Percentiles rank a stretch among this genome's conserved stretches.
Evolutionary conservation across 169 alveolate species (phyloP).

Genomic region (Plasmodium adleri): DNA sequence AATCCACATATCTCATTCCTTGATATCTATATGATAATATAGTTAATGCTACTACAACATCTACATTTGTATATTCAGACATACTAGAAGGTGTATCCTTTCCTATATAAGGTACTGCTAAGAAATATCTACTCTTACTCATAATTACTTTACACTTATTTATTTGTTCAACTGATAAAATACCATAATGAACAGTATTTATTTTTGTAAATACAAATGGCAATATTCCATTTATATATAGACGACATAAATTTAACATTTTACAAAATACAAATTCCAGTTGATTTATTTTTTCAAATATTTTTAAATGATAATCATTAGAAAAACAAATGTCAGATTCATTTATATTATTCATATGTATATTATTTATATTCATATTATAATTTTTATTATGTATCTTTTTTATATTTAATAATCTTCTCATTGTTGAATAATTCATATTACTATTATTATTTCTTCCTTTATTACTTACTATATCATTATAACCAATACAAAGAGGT

Average conservation of each 20-base stretch:
- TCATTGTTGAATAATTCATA: constrained; percentile 65
- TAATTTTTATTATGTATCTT: constrained; percentile 36
- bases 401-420: constrained; percentile 63
- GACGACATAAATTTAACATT: constrained; percentile 87
- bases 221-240: constrained; percentile 90
- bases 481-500: constrained; percentile 62
- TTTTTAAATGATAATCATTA: constrained; percentile 69
- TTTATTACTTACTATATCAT: constrained; percentile 25
- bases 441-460: constrained; percentile 6
- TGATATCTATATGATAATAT: constrained; percentile 90
- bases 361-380: constrained; percentile 13
- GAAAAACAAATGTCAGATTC: constrained; percentile 42
- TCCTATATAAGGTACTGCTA: constrained; percentile 95
- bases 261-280: constrained; percentile 80
- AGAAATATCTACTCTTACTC: constrained; percentile 88
- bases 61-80: constrained; percentile 95
- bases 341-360: not conserved
- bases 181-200: constrained; percentile 88
- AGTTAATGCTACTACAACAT: constrained; percentile 92
- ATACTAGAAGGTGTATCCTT: constrained; percentile 93
- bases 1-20: constrained; percentile 91
- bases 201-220: constrained; percentile 91
- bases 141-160: constrained; percentile 70
- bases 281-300: constrained; percentile 63
- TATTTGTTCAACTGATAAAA: constrained; percentile 76